Percentiles rank a stretch among this genome's conserved stretches.
These are phyloP conservation scores for Trypanosoma lewisi DNA, from an alignment of 208 protist species.

Conservation along the genomic window DNA sequence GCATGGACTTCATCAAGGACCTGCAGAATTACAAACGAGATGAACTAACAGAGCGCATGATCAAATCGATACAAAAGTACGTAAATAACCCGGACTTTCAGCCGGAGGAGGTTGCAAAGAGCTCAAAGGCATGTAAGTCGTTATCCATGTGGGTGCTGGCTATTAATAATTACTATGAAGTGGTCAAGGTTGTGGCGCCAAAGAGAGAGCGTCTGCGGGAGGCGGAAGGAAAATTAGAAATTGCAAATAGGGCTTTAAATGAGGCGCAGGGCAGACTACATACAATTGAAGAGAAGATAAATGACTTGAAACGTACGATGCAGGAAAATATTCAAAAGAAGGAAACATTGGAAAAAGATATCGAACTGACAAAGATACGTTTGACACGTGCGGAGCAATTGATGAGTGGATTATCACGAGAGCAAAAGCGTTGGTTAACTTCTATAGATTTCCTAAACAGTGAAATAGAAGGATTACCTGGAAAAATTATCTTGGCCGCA, in stretches of 20 bases:
- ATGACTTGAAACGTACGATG: conserved; percentile 75
- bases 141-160: conserved; percentile 95
- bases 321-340: conserved; percentile 88
- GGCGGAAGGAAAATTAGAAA: conserved; percentile 81
- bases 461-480: conserved; percentile 60
- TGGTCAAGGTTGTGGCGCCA: conserved; percentile 89
- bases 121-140: conserved; percentile 93
- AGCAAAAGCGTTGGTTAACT: conserved; percentile 78
- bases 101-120: conserved; percentile 91
- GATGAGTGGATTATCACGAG: conserved; percentile 83
- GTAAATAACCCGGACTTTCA: conserved; percentile 93
- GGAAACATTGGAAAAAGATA: conserved; percentile 91
- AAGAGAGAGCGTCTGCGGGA: conserved; percentile 76
- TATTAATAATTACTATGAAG: conserved; percentile 94
- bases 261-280: conserved; percentile 69
- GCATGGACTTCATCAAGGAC: conserved; percentile 92
- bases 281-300: conserved; percentile 85
- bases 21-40: conserved; percentile 93
- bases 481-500: conserved; percentile 83
- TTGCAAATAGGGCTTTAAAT: conserved; percentile 67
- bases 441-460: conserved; percentile 64
- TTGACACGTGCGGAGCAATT: conserved; percentile 90
- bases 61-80: conserved; percentile 93
- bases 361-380: conserved; percentile 87
- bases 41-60: conserved; percentile 81